Evolutionary conservation across 495 filamentous ascomycete genomes (phyloP).

Genomic region (Xylaria scruposa): DNA sequence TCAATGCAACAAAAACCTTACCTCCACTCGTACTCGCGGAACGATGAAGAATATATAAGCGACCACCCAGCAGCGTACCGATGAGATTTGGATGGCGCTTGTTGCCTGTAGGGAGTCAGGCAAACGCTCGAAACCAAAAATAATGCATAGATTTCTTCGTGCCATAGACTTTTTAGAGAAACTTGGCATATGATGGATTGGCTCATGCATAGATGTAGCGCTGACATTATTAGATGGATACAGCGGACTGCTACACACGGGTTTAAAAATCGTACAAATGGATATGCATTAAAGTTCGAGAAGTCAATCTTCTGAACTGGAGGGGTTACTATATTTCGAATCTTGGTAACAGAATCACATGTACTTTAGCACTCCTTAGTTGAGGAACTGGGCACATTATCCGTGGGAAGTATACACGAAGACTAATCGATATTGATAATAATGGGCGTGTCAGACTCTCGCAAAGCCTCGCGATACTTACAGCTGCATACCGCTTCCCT

Average conservation of each 20-base stretch:
- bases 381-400: no score
- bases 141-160: not conserved
- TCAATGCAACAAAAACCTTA: not conserved
- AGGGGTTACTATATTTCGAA: no score
- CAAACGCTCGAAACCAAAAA: not conserved
- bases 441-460: no score
- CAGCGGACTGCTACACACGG: no score
- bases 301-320: no score
- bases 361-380: no score
- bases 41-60: not conserved
- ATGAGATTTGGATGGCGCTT: not conserved
- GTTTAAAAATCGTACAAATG: not conserved
- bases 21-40: not conserved
- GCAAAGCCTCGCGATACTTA: no score
- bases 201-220: not conserved
- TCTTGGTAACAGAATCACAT: no score
- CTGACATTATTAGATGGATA: not conserved
- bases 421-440: no score
- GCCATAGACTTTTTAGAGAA: not conserved
- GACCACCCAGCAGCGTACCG: not conserved
- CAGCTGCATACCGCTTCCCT: no score
- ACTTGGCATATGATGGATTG: not conserved
- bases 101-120: not conserved
- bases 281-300: no score
- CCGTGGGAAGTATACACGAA: no score